These are phyloP conservation scores for Pythium oligandrum DNA, from an alignment of 352 stramenopile species.

Conservation along the genomic window DNA sequence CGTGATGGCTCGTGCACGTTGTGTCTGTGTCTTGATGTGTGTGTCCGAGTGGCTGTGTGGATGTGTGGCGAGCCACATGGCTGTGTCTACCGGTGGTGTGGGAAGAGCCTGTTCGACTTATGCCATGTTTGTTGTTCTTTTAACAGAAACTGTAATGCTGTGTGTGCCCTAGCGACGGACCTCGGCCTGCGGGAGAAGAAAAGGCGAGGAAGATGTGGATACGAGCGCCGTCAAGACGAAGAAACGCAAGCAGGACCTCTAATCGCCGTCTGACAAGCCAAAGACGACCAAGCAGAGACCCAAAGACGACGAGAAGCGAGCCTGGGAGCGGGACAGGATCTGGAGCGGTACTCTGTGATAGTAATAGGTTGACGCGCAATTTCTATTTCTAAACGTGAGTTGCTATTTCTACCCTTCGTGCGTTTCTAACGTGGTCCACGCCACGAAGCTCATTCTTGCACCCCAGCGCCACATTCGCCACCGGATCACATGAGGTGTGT, in stretches of 20 bases:
- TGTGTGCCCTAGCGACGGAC: slow-evolving; percentile 84
- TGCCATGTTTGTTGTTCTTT: slow-evolving; percentile 79
- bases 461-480: not conserved
- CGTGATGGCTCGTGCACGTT: slow-evolving; percentile 26
- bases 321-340: not conserved
- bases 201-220: slow-evolving; percentile 57
- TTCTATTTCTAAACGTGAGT: too few relatives aligned
- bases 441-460: not conserved
- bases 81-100: slow-evolving; percentile 13
- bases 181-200: slow-evolving; percentile 57
- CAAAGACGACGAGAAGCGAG: slow-evolving; percentile 3
- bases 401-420: too few relatives aligned
- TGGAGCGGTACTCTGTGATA: too few relatives aligned
- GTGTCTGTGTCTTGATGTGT: slow-evolving; percentile 28
- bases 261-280: not conserved
- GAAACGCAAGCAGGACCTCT: slow-evolving; percentile 72
- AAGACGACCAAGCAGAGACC: too few relatives aligned
- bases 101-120: slow-evolving; percentile 72
- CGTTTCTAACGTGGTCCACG: slow-evolving; percentile 3
- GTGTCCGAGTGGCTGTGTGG: not conserved
- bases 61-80: too few relatives aligned
- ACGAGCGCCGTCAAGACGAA: slow-evolving; percentile 45
- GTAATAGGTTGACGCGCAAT: too few relatives aligned
- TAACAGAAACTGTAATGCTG: slow-evolving; percentile 92
- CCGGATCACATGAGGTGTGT: slow-evolving; percentile 15